Conservation (phyloP, 129 eudicot genomes). For the carrot (Daucus carota) region DH1_v3.0 NC_030382.2:36145001-36145500, state of each 20-base stretch:
- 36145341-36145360: neutral
- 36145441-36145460: neutral
- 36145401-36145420: neutral
- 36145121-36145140: neutral
- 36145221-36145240: neutral
- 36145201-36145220: neutral
- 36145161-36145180: neutral
- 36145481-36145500: neutral
- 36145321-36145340: neutral
- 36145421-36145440: neutral
- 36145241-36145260: neutral
- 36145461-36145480: neutral
- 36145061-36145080: neutral
- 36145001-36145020: neutral
- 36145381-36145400: neutral
- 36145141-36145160: neutral
- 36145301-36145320: neutral
- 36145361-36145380: neutral
- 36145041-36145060: neutral
- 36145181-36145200: neutral
- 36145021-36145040: neutral
- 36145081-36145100: neutral
- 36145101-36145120: neutral
- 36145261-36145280: neutral
- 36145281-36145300: neutral